Evolutionary conservation across 192 early-diverging fungal genomes (phyloP).

Genomic region (Diversispora epigaea): DNA sequence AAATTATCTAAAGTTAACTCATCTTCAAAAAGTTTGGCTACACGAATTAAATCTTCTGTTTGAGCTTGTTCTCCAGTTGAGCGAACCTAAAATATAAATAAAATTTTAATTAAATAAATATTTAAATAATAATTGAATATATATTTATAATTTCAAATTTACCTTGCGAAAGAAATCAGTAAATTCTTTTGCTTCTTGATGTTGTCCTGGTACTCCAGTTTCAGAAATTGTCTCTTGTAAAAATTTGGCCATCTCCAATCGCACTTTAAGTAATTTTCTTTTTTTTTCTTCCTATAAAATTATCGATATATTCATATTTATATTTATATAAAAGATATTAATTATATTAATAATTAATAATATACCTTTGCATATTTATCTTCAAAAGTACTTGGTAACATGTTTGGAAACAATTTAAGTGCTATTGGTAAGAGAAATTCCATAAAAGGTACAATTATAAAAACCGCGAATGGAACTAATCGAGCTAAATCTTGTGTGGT

Average conservation of each 20-base stretch:
- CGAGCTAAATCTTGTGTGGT: slow-evolving; percentile 85
- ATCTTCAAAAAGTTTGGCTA: slow-evolving; percentile 90
- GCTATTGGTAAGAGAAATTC: slow-evolving; percentile 92
- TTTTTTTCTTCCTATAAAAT: slow-evolving; percentile 85
- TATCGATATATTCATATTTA: not conserved
- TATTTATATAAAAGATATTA: too few relatives aligned
- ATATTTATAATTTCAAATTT: not conserved
- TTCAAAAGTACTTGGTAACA: slow-evolving; percentile 96
- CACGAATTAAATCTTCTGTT: slow-evolving; percentile 77
- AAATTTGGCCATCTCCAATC: slow-evolving; percentile 93
- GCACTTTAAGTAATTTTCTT: slow-evolving; percentile 85
- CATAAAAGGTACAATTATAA: slow-evolving; percentile 91
- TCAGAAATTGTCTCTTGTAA: slow-evolving; percentile 95
- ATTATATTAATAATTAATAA: not conserved
- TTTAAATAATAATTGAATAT: not conserved
- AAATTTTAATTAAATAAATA: not conserved
- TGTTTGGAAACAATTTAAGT: slow-evolving; percentile 92
- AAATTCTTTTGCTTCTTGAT: slow-evolving; percentile 65
- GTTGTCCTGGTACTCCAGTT: slow-evolving; percentile 57
- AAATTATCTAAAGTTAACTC: slow-evolving; percentile 91
- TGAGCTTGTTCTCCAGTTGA: slow-evolving; percentile 77
- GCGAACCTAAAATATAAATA: slow-evolving; percentile 58
- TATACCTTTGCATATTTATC: slow-evolving; percentile 76
- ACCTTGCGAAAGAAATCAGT: slow-evolving; percentile 78
- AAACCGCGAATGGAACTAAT: slow-evolving; percentile 88